A percentile compares a stretch with the other conserved stretches of the same genome.
phyloP scores from a whole-genome alignment of 139 green algal species.

The Closterium sp. region DNA sequence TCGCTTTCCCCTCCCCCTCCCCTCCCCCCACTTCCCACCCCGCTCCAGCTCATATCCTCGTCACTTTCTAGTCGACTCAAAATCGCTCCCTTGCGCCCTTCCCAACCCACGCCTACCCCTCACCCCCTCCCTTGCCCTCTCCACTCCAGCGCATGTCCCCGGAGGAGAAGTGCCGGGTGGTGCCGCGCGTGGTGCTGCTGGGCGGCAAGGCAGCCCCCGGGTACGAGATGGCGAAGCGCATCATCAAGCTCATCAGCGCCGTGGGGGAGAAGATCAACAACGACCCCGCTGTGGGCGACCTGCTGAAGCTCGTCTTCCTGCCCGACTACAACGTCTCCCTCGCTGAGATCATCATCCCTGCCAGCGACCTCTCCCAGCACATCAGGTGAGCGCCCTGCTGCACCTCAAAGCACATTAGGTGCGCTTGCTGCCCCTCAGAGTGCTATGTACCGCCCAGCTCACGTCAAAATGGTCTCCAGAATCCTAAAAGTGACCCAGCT shows the following conservation, averaged over 20 bases:
- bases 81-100: too few species aligned
- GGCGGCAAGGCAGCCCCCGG: slow-evolving; percentile 94
- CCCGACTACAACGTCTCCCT: slow-evolving; percentile 94
- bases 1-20: neutral
- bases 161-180: slow-evolving; percentile 64
- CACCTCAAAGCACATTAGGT: neutral
- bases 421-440: neutral
- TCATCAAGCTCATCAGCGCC: slow-evolving; percentile 91
- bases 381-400: slow-evolving; percentile 61
- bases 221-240: slow-evolving; percentile 98
- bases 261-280: slow-evolving; percentile 74
- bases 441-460: neutral
- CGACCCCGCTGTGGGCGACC: slow-evolving; percentile 78
- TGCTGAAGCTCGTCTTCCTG: slow-evolving; percentile 89
- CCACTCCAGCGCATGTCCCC: neutral
- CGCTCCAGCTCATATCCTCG: neutral
- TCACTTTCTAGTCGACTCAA: neutral
- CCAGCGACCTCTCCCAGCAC: slow-evolving; percentile 77
- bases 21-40: neutral
- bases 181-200: slow-evolving; percentile 85
- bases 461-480: too few species aligned
- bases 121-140: neutral
- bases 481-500: too few species aligned
- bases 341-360: slow-evolving; percentile 79
- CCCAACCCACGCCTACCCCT: too few species aligned